Conservation (phyloP, 371 early-diverging fungal species). For the Saksenaea vasiformis region DNA sequence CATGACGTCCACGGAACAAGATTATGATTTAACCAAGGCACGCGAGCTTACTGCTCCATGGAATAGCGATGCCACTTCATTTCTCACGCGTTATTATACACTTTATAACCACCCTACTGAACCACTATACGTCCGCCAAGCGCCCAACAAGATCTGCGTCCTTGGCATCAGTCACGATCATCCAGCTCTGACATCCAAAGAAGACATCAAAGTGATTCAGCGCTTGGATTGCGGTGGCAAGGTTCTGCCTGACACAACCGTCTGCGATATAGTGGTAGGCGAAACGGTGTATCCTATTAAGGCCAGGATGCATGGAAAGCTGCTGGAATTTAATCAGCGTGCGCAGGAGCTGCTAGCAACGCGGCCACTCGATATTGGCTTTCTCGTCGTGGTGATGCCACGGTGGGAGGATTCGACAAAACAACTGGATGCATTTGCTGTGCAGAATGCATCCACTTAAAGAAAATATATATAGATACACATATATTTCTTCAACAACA, state of each 20-base stretch:
- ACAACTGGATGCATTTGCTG: neutral
- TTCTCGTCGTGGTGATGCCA: constrained; percentile 47
- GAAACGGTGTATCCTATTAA: constrained; percentile 24
- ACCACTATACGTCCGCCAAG: constrained; percentile 41
- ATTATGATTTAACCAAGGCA: constrained; percentile 30
- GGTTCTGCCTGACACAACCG: constrained; percentile 26
- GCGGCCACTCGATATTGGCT: constrained; percentile 41
- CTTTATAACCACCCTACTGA: constrained; percentile 24
- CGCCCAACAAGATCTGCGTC: constrained; percentile 56
- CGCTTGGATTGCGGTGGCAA: constrained; percentile 16
- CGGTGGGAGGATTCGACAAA: neutral
- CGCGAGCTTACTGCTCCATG: constrained; percentile 20
- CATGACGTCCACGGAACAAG: constrained; percentile 1
- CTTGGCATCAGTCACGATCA: constrained; percentile 33
- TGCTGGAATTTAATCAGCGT: constrained; percentile 44
- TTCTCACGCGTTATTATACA: constrained; percentile 42
- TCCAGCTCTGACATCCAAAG: constrained; percentile 7
- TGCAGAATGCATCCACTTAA: neutral
- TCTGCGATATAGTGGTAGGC: constrained; percentile 22
- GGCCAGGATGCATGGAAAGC: constrained; percentile 43
- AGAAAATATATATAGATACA: neutral
- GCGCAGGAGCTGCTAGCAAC: constrained; percentile 27
- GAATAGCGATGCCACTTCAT: constrained; percentile 31
- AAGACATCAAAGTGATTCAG: constrained; percentile 5
- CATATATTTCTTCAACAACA: neutral